These are phyloP conservation scores for Hygrocybe coccinea DNA, from an alignment of 768 basidiomycete species.

Conservation along the genomic window DNA sequence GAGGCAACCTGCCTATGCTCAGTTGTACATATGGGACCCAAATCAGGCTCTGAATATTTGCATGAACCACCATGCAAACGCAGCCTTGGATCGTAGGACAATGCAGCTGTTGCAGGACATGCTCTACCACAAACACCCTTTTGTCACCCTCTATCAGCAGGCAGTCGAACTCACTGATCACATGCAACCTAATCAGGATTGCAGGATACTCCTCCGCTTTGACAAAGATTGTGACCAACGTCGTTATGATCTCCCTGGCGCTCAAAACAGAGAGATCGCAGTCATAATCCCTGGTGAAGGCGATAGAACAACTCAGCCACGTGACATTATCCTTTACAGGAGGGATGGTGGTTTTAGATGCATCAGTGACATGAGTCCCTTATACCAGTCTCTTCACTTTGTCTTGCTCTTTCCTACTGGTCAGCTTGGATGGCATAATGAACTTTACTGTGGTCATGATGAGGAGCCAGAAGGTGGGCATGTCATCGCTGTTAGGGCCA, in stretches of 20 bases:
- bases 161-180: slow-evolving; percentile 19
- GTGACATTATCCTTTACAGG: slow-evolving; percentile 34
- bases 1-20: slow-evolving; percentile 25
- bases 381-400: slow-evolving; percentile 40
- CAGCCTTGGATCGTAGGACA: slow-evolving; percentile 9
- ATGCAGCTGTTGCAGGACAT: slow-evolving; percentile 19
- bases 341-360: slow-evolving; percentile 19
- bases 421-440: slow-evolving; percentile 34
- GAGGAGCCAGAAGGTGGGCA: background rate
- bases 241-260: slow-evolving; percentile 42
- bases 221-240: slow-evolving; percentile 24
- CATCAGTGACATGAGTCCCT: slow-evolving; percentile 33
- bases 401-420: slow-evolving; percentile 41
- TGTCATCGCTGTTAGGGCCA: background rate
- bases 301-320: slow-evolving; percentile 6
- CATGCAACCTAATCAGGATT: background rate
- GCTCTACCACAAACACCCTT: slow-evolving; percentile 11
- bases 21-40: slow-evolving; percentile 40
- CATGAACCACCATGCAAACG: slow-evolving; percentile 12
- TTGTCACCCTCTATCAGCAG: slow-evolving; percentile 19
- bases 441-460: background rate
- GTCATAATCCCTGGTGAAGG: slow-evolving; percentile 36
- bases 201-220: slow-evolving; percentile 8
- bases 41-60: slow-evolving; percentile 19
- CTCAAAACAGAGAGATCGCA: slow-evolving; percentile 35